Percentiles rank a stretch among this genome's conserved stretches.
Evolutionary conservation across 495 filamentous ascomycete genomes (phyloP).

Genomic region (Penicillium malachiteum): DNA sequence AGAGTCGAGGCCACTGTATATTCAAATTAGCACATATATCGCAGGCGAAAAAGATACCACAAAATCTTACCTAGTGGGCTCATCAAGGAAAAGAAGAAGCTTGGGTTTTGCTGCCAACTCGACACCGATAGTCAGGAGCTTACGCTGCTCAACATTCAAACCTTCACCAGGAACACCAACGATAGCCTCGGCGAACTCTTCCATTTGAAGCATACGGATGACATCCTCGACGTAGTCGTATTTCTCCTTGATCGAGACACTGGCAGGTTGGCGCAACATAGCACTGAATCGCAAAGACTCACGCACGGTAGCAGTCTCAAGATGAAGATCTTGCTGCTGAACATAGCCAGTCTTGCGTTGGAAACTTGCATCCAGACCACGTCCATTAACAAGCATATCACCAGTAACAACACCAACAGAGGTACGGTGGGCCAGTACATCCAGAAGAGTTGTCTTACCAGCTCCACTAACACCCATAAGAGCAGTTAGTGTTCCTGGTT

Average conservation of each 20-base stretch:
- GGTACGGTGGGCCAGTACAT: conserved; percentile 47
- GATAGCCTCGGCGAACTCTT: conserved; percentile 77
- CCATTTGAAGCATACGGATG: conserved; percentile 84
- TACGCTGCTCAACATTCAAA: conserved; percentile 83
- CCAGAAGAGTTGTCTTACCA: conserved; percentile 56
- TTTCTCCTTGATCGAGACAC: conserved; percentile 72
- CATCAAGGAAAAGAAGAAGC: conserved; percentile 68
- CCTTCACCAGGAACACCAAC: conserved; percentile 85
- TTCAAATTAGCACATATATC: neutral
- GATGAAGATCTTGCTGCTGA: conserved; percentile 90
- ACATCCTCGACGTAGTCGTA: conserved; percentile 89
- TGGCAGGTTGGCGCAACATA: conserved; percentile 74
- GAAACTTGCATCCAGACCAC: conserved; percentile 66
- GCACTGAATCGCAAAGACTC: conserved; percentile 78
- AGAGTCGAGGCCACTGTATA: conserved; percentile 59
- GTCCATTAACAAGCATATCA: conserved; percentile 53
- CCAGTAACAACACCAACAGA: conserved; percentile 48
- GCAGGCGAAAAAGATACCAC: neutral
- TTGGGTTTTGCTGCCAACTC: conserved; percentile 80
- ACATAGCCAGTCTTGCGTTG: conserved; percentile 92
- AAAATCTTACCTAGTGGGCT: conserved; percentile 6
- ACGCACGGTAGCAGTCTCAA: conserved; percentile 78
- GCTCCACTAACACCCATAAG: conserved; percentile 61
- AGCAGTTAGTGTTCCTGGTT: conserved; percentile 65
- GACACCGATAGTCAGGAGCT: conserved; percentile 80